Evolutionary conservation across 164 flowering plant genomes (phyloP), one percentile per base, ranked within the genome.

Genomic region (Dillenia suffruticosa): DNA sequence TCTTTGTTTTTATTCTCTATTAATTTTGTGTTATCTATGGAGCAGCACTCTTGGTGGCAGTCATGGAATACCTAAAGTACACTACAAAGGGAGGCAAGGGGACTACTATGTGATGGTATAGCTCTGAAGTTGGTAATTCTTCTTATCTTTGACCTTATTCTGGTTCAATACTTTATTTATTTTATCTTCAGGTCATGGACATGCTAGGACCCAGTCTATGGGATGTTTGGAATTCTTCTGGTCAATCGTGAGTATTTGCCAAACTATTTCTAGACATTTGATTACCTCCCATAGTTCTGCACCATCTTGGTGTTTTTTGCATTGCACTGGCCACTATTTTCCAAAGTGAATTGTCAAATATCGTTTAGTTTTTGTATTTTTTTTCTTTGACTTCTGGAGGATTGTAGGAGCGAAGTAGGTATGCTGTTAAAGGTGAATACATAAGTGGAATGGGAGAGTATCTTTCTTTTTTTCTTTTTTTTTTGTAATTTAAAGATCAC

Each of bases 191-290:
- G 97, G 95, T 91, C 61, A 91, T 91, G 97, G 97, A 91, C 78
- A 87, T 87, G 90, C 67, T 91, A 49, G 97, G 97, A 11, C 96
- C 97, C 10, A 91, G 97, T 65, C 73, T 91, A 51, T 91, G 97
- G 97, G 97, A 91, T 84, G 82, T 86, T 26, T 91, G 97, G 97
- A 88, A 88, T 76, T 57, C 88, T 62, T 81, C 89, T 6, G 90
- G 89, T 54, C 93, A 91, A 61, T 74, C 97, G 97, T 91, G 67
- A 85, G 97, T 80, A 53, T 56, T 48, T 63, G 7, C 40, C 40
- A 32, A 32, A 32, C 40, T 32, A 32, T 32, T 32, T 4, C 40
- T 32, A 6, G 40, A 32, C 40, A 32, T 5, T 32, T 32, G 5
- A 32, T 32, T 32, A 4, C 7, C 40, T 32, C 7, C 40, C 6